Evolutionary conservation across 306 rosid species (phyloP).

Genomic region (Cicer chorassanicum): DNA sequence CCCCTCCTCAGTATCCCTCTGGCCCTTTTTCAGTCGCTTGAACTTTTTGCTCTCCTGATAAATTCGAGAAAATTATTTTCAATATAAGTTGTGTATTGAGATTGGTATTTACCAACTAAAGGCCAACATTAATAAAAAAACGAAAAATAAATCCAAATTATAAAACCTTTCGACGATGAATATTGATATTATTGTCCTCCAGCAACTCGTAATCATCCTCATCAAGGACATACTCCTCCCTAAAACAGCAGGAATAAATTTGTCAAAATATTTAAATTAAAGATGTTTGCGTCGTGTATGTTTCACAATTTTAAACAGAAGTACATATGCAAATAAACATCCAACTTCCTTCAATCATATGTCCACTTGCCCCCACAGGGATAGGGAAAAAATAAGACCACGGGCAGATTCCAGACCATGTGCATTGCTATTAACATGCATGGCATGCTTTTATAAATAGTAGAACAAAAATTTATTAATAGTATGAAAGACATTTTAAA

Average conservation of each 20-base stretch:
- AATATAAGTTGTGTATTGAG: neutral
- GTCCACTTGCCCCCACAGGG: slow-evolving; percentile 1
- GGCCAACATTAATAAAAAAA: slow-evolving; percentile 1
- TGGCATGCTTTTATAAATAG: slow-evolving; percentile 1
- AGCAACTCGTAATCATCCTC: slow-evolving; percentile 95
- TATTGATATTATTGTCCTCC: slow-evolving; percentile 88
- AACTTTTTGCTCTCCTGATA: slow-evolving; percentile 79
- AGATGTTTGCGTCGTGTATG: slow-evolving; percentile 3
- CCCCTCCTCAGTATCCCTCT: slow-evolving; percentile 69
- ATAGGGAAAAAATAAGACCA: neutral
- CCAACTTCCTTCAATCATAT: neutral
- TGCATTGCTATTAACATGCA: neutral
- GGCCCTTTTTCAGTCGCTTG: slow-evolving; percentile 86
- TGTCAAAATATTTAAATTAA: slow-evolving; percentile 25
- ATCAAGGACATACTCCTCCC: slow-evolving; percentile 93
- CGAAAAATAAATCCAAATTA: slow-evolving; percentile 9
- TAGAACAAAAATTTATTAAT: slow-evolving; percentile 2
- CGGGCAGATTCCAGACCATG: slow-evolving; percentile 1
- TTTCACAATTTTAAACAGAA: neutral
- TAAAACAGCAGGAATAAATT: slow-evolving; percentile 45
- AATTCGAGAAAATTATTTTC: slow-evolving; percentile 14
- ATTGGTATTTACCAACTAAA: slow-evolving; percentile 14
- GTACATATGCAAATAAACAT: neutral
- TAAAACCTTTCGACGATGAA: slow-evolving; percentile 86
- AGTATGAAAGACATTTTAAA: neutral